Evolutionary conservation across 129 eudicot species (phyloP), one percentile per base, ranked within the genome.

Genomic region (Escallonia herrerae): DNA sequence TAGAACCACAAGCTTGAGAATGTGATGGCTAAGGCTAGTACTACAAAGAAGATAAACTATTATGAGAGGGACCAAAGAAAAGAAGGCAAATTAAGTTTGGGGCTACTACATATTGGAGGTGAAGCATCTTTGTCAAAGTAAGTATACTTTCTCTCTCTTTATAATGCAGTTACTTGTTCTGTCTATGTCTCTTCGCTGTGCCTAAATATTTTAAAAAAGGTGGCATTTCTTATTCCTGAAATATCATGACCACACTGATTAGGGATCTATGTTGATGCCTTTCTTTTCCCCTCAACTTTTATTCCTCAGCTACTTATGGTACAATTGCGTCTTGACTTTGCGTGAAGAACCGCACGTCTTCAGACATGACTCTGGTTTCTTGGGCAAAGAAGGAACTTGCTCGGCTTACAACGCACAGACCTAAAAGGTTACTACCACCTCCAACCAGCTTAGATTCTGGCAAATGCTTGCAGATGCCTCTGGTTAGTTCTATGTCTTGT

Each of bases 331-430:
- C 14, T 4, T 53, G 22, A 53, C 5, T 53, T 12, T 14, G 13
- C n/a, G 33, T 4, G 5, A n/a, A 53, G 15, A 53, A 53, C 14
- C n/a, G 58, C 58, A 11, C 13, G 12, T 11, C 2, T 49, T 33
- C 56, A 68, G 62, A 4, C 55, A 69, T 69, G 74, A 59, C 11
- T 49, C 49, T 48, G 44, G 57, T 69, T 44, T 58, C 66, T 46
- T 69, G 74, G 74, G 74, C 66, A 15, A 69, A 69, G 66, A 69
- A 69, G 57, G 74, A 69, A 64, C 65, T 69, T 44, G 57, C 74
- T 42, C 10, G 74, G 40, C 22, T 69, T 47, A 46, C 44, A 68
- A 6, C 7, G 7, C 64, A 58, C 43, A 69, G 50, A 58, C 57
- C 42, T 12, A 69, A 50, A 9, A 69, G 56, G 45, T 43, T 69